Base-by-base conservation (phyloP, 129 eudicot genomes). In the Chrysanthemum lavandulifolium region DNA sequence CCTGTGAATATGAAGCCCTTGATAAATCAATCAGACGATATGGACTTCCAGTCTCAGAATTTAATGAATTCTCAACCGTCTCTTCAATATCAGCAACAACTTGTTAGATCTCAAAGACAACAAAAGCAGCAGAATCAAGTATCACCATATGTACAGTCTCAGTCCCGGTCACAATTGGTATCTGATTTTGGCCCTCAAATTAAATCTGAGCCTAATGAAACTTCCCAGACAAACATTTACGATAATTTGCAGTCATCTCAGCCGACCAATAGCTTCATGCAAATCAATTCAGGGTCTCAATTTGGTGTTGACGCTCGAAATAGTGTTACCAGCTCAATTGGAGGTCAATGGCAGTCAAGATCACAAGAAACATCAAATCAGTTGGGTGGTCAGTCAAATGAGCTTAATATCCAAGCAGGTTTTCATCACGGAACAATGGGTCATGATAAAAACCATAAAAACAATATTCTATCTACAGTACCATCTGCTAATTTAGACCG, bases 161-260 rank as follows among this genome's bases (percentile, higher is more conserved):
- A 72, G 61, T 43, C 78, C 47, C 88, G 80, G 78, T 69, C 88
- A 53, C 97, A 72, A 51, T 43, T 80, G 61, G 62, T 86, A 61
- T 79, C 93, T 71, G 85, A 80, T 73, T 11, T 75, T 13, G 82
- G 78, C 27, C 59, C 48, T 75, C 90, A 67, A 57, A 78, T 81
- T 8, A 94, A 90, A 75, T 53, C 82, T 54, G 97, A 86, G 73
- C 84, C 83, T 73, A 80, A 72, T 72, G 92, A 84, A 67, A 75
- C 75, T 49, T 67, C 78, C 69, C 87, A 67, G 57, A 62, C 93
- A 45, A 92, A 87, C 76, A 81, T 71, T 67, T 73, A 84, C 51
- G 82, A 80, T 36, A 84, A 76, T 29, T 85, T 86, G 40, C 91
- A 83, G 61, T 72, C 86, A 65, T 68, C 92, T 18, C 91, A 62